Evolutionary conservation across 1,284 basidiomycete species (phyloP).

Genomic region (Leccinum subrobustum): DNA sequence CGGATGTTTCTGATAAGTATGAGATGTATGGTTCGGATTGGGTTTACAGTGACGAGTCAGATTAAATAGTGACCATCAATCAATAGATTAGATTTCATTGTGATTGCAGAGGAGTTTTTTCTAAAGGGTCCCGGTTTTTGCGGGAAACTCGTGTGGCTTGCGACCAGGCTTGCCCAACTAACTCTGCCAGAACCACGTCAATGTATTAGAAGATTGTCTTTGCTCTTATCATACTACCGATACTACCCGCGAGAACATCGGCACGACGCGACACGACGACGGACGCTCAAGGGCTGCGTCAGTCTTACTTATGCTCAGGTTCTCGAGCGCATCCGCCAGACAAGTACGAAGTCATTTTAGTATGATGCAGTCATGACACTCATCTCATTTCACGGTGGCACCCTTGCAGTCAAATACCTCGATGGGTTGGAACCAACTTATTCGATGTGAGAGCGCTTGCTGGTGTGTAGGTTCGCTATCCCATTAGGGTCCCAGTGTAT

Average conservation of each 20-base stretch:
- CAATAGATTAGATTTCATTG: too few species aligned
- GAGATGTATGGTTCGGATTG: background rate
- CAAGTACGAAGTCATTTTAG: constrained; percentile 5
- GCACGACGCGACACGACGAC: too few species aligned
- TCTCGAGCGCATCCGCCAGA: constrained; percentile 1
- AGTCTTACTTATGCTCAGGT: constrained; percentile 17
- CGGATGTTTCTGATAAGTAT: background rate
- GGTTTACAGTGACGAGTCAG: background rate
- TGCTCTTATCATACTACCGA: too few species aligned
- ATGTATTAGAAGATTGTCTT: too few species aligned
- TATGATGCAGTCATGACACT: background rate
- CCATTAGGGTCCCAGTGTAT: background rate
- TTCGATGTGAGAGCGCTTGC: constrained; percentile 12
- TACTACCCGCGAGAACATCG: too few species aligned
- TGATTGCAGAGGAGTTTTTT: too few species aligned
- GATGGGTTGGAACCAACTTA: constrained; percentile 18
- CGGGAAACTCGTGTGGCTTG: too few species aligned
- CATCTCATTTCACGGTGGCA: background rate
- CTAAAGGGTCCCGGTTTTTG: too few species aligned
- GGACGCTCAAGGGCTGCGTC: constrained; percentile 2
- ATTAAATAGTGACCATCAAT: too few species aligned
- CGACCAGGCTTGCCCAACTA: too few species aligned
- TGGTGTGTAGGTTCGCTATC: constrained; percentile 1
- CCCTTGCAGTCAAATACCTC: constrained; percentile 16
- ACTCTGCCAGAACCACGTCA: too few species aligned